A percentile compares a stretch with the other conserved stretches of the same genome.
Evolutionary conservation across 331 rosid species (phyloP).

Genomic region (Acacia pycnantha): DNA sequence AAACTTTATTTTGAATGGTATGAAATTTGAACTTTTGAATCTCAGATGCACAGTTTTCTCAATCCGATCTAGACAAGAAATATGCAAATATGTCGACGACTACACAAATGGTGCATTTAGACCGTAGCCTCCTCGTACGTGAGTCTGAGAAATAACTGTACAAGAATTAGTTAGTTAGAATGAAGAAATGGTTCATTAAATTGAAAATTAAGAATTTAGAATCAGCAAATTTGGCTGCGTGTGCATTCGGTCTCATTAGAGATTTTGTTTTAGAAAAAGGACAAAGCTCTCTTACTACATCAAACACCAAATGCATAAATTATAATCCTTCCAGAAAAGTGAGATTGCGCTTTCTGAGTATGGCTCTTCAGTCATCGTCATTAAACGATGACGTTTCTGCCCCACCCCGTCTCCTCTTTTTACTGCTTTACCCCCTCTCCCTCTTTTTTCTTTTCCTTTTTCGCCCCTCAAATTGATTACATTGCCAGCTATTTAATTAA

Average conservation of each 20-base stretch:
- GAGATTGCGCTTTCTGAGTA: neutral
- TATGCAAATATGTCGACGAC: too few relatives aligned
- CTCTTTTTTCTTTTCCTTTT: neutral
- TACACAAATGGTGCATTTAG: too few relatives aligned
- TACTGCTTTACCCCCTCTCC: neutral
- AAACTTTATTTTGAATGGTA: neutral
- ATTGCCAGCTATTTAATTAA: neutral
- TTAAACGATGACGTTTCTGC: neutral
- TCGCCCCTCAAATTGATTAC: neutral
- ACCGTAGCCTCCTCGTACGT: neutral
- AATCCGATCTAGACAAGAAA: too few relatives aligned
- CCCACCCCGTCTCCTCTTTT: neutral
- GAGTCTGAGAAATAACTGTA: neutral
- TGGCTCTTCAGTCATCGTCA: neutral
- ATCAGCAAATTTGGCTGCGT: neutral
- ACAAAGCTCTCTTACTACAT: neutral
- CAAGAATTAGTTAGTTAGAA: neutral
- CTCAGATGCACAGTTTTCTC: neutral
- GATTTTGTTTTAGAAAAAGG: neutral
- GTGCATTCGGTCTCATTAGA: neutral
- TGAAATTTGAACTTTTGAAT: conserved; percentile 23
- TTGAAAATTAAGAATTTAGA: neutral
- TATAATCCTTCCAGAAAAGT: neutral
- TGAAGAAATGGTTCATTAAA: neutral
- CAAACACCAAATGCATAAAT: neutral